Evolutionary conservation across 2,329 filamentous ascomycete species (phyloP).

Genomic region (Colletotrichum scovillei): DNA sequence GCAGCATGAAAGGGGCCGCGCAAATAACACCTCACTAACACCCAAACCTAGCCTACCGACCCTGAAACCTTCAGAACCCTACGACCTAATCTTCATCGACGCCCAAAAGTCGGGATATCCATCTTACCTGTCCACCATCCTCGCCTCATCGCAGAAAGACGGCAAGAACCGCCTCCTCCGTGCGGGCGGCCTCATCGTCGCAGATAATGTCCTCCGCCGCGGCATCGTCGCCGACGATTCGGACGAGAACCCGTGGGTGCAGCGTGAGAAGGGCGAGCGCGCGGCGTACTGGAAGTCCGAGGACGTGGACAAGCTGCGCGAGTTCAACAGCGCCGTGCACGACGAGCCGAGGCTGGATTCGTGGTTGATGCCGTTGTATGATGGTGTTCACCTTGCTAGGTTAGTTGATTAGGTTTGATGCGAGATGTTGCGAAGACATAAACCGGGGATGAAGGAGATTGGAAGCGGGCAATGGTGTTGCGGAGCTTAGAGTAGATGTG

Average conservation of each 20-base stretch:
- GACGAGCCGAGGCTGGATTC: slow-evolving; percentile 50
- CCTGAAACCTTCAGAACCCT: slow-evolving; percentile 54
- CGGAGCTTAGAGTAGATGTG: not conserved
- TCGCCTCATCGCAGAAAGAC: slow-evolving; percentile 54
- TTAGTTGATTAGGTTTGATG: slow-evolving; percentile 44
- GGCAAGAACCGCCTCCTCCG: slow-evolving; percentile 54
- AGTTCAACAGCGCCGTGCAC: slow-evolving; percentile 38
- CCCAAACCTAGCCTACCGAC: slow-evolving; percentile 41
- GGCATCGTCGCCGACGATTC: slow-evolving; percentile 57
- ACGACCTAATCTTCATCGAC: slow-evolving; percentile 66
- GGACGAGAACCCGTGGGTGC: slow-evolving; percentile 34
- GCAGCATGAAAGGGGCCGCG: not conserved
- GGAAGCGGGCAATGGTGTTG: not conserved
- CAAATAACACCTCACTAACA: not conserved
- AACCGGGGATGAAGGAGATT: too few species aligned
- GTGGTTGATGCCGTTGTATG: slow-evolving; percentile 55
- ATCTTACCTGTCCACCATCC: slow-evolving; percentile 57
- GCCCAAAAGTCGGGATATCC: slow-evolving; percentile 63
- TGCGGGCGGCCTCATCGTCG: slow-evolving; percentile 61
- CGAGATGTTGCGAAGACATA: not conserved
- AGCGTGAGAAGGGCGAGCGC: slow-evolving; percentile 23
- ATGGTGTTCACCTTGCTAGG: slow-evolving; percentile 53
- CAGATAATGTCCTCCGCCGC: slow-evolving; percentile 63
- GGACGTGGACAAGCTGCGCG: slow-evolving; percentile 36
- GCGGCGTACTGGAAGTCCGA: slow-evolving; percentile 37